Conservation (phyloP, 495 filamentous ascomycete genomes). For the Aspergillus ostianus region DNA sequence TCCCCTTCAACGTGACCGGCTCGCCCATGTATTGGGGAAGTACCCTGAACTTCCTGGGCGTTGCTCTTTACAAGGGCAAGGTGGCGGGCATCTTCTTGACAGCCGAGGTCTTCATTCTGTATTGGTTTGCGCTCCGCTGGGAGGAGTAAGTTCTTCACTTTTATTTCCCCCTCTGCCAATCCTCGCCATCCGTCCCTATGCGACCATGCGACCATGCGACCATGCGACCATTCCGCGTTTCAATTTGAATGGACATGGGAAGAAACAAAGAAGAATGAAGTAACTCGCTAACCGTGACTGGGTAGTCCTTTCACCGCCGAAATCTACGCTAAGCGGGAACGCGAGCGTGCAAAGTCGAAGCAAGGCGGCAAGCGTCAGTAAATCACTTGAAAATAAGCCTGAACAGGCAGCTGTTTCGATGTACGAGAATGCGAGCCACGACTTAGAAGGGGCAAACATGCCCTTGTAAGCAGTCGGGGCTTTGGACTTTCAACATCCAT, state of each 20-base stretch:
- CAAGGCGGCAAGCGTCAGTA: constrained; percentile 42
- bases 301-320: constrained; percentile 83
- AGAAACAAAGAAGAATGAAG: background rate
- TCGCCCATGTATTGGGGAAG: constrained; percentile 97
- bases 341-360: constrained; percentile 42
- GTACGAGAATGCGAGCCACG: background rate
- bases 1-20: constrained; percentile 90
- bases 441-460: background rate
- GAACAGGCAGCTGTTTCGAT: background rate
- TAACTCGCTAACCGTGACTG: constrained; percentile 19
- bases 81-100: constrained; percentile 84
- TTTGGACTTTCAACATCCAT: constrained; percentile 40
- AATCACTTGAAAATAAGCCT: constrained; percentile 1
- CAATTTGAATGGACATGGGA: constrained; percentile 1
- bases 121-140: constrained; percentile 79
- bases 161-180: constrained; percentile 4
- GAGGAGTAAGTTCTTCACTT: constrained; percentile 66
- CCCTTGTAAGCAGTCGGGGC: constrained; percentile 1
- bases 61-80: constrained; percentile 83
- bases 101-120: constrained; percentile 69
- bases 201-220: background rate
- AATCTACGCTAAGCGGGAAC: constrained; percentile 86
- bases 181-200: background rate
- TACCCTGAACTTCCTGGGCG: constrained; percentile 86
- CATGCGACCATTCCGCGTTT: no score